These are phyloP conservation scores for Coelastrella sp. DNA, from an alignment of 139 green algal species.

Conservation along the genomic window DNA sequence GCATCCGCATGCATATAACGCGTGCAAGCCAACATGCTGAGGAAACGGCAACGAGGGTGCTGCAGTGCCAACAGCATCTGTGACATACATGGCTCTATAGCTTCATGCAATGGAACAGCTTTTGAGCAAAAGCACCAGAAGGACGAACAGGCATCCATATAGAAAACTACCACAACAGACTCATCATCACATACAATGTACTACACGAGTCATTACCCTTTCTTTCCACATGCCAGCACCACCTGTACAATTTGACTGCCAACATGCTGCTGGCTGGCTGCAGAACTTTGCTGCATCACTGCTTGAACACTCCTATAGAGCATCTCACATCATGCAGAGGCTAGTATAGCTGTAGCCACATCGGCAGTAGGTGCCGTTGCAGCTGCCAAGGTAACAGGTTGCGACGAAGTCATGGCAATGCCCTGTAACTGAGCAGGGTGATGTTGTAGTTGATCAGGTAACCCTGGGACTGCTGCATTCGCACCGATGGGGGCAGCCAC, in stretches of 20 bases:
- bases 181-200: not conserved
- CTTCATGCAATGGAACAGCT: no score
- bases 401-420: not conserved
- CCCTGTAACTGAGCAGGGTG: not conserved
- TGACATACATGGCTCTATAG: no score
- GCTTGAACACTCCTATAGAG: not conserved
- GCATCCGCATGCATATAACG: no score
- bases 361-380: not conserved
- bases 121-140: no score
- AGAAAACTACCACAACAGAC: not conserved
- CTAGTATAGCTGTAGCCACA: not conserved
- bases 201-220: not conserved
- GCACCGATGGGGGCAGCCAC: constrained; percentile 6
- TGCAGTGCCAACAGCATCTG: no score
- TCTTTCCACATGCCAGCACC: not conserved
- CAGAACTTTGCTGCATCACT: not conserved
- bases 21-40: no score
- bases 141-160: not conserved
- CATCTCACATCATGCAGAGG: not conserved
- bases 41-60: no score
- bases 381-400: not conserved
- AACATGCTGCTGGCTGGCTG: no score
- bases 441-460: constrained; percentile 8
- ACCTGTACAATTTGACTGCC: no score
- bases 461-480: not conserved